A percentile compares a stretch with the other conserved stretches of the same genome.
Conservation (phyloP, 169 alveolate genomes). For the Cryptosporidium andersoni region DNA sequence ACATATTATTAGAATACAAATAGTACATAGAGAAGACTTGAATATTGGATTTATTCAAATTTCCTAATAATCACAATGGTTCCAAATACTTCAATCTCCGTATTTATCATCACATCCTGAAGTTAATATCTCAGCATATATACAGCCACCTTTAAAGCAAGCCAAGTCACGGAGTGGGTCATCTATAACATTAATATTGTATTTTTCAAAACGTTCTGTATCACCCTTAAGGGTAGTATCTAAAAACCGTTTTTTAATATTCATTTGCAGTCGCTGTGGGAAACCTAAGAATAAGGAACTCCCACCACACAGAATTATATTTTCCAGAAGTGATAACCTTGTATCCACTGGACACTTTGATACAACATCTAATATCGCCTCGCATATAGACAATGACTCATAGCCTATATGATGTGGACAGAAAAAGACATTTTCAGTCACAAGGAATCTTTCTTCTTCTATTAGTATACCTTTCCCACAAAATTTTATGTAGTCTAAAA, state of each 20-base stretch:
- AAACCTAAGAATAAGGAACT: slow-evolving; percentile 49
- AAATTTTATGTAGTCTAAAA: slow-evolving; percentile 17
- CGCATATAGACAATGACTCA: slow-evolving; percentile 60
- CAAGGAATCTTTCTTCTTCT: slow-evolving; percentile 68
- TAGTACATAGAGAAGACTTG: too few species aligned
- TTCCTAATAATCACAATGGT: too few species aligned
- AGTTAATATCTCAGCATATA: slow-evolving; percentile 7
- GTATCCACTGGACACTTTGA: slow-evolving; percentile 61
- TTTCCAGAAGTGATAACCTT: slow-evolving; percentile 32
- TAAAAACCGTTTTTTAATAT: slow-evolving; percentile 23
- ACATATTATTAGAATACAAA: too few species aligned
- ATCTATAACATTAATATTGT: slow-evolving; percentile 34
- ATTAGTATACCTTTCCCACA: slow-evolving; percentile 9
- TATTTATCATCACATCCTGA: too few species aligned
- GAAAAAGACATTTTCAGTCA: slow-evolving; percentile 60
- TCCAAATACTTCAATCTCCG: too few species aligned
- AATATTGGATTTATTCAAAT: too few species aligned
- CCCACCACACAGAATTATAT: slow-evolving; percentile 30
- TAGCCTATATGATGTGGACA: slow-evolving; percentile 36
- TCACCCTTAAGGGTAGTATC: slow-evolving; percentile 50
- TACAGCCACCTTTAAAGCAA: slow-evolving; percentile 56
- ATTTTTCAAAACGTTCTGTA: slow-evolving; percentile 27
- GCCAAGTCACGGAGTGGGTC: slow-evolving; percentile 46
- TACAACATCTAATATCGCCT: slow-evolving; percentile 45
- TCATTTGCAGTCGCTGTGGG: slow-evolving; percentile 49